These are phyloP conservation scores for Clonostachys rosea DNA, from an alignment of 2,329 filamentous ascomycete species.

Conservation along the genomic window DNA sequence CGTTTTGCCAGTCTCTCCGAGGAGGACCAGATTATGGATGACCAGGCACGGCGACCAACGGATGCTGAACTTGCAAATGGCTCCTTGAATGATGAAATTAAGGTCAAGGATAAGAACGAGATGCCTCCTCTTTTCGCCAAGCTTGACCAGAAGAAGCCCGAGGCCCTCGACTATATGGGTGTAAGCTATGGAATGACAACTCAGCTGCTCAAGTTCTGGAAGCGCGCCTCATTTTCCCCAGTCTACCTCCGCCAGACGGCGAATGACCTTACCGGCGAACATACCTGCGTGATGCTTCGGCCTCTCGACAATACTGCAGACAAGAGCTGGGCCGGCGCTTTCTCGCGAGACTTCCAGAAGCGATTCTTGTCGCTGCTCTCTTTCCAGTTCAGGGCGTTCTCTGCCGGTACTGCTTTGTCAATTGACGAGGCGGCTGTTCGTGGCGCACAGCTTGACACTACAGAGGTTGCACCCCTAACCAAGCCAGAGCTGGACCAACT, in stretches of 20 bases:
- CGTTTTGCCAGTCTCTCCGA: slow-evolving; percentile 86
- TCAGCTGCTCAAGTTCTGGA: slow-evolving; percentile 94
- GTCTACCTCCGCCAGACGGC: slow-evolving; percentile 94
- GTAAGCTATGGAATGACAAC: slow-evolving; percentile 92
- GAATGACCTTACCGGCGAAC: slow-evolving; percentile 94
- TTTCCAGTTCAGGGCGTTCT: slow-evolving; percentile 86
- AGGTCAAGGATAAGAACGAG: slow-evolving; percentile 80
- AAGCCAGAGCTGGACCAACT: slow-evolving; percentile 73
- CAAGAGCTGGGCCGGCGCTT: slow-evolving; percentile 81
- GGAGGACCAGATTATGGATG: slow-evolving; percentile 46
- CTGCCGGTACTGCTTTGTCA: slow-evolving; percentile 72
- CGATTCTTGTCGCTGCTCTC: slow-evolving; percentile 88
- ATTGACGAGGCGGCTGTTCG: slow-evolving; percentile 81
- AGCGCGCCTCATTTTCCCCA: slow-evolving; percentile 77
- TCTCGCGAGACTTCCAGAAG: slow-evolving; percentile 87
- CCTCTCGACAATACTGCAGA: slow-evolving; percentile 68
- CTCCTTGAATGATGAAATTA: slow-evolving; percentile 80
- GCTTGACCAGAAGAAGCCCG: slow-evolving; percentile 75
- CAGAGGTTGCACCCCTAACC: slow-evolving; percentile 49
- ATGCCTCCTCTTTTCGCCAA: slow-evolving; percentile 94
- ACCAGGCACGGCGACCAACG: slow-evolving; percentile 71
- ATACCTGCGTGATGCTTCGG: slow-evolving; percentile 95
- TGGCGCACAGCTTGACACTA: slow-evolving; percentile 67
- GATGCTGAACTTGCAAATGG: slow-evolving; percentile 76
- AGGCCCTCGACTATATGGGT: slow-evolving; percentile 83